Evolutionary conservation across 2,329 filamentous ascomycete genomes (phyloP).

Genomic region (Teratosphaeria zuluensis): DNA sequence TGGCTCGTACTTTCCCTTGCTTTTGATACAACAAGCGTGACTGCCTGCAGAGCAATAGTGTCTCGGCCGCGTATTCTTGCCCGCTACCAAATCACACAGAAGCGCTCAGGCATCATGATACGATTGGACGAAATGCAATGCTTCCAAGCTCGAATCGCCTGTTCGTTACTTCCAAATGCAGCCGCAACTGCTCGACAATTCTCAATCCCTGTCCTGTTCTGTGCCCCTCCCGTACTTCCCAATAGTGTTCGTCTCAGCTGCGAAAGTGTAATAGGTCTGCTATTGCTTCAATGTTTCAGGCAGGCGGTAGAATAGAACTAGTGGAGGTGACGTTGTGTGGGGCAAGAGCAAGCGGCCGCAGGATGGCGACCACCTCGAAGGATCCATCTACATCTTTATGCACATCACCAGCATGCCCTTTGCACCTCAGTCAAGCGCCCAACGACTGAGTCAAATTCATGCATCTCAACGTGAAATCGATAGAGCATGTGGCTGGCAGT

Average conservation of each 20-base stretch:
- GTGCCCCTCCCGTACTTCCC: neutral
- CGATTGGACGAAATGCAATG: neutral
- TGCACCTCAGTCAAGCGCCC: neutral
- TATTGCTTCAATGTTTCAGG: neutral
- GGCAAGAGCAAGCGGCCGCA: neutral
- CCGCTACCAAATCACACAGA: neutral
- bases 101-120: neutral
- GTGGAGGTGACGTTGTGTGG: neutral
- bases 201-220: neutral
- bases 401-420: neutral
- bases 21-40: neutral
- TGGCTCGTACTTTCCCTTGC: neutral
- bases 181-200: neutral
- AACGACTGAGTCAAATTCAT: neutral
- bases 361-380: neutral
- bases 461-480: neutral
- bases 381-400: neutral
- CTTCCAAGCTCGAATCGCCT: neutral
- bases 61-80: neutral
- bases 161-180: neutral
- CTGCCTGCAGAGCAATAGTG: neutral
- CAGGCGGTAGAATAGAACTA: neutral
- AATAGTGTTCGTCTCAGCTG: neutral
- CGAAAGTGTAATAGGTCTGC: neutral
- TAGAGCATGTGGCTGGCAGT: neutral